Evolutionary conservation across 2,329 filamentous ascomycete species (phyloP), one percentile per base, ranked within the genome.

Genomic region (Colletotrichum simmondsii): DNA sequence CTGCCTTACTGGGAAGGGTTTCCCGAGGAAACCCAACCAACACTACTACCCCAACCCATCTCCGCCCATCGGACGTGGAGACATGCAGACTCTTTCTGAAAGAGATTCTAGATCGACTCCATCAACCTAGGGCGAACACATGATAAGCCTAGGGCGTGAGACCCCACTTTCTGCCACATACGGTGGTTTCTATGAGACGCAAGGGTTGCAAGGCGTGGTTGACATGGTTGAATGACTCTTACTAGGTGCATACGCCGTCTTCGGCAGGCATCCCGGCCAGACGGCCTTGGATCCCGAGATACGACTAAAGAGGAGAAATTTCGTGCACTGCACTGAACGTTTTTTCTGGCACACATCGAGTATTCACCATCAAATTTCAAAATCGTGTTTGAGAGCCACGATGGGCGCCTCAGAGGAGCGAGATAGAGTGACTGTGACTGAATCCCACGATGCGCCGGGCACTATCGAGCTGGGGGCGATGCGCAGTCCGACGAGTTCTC

Each of bases 21-120:
- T n/a, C n/a, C 59, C 19, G 42, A 63, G 58, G 52, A 63, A 6
- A 57, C n/a, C 35, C 52, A 52, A 58, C 52, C 37, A 58, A 42
- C 30, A 58, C 14, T 6, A 22, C 10, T 70, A 37, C 60, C 46
- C 46, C 65, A 56, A 56, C 52, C 37, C 14, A 37, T 26, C 42
- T 69, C 59, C 59, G 60, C 54, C 70, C 16, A 65, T 42, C 54
- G 65, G 65, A 69, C 54, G n/a, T 26, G 70, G 53, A 30, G 54
- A 35, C 68, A 37, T 52, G 24, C 30, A 58, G 32, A 56, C 24
- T n/a, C 24, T n/a, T 37, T 61, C 30, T 35, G 22, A 32, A 59
- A 37, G 16, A 37, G 42, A n/a, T 70, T 63, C 35, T 22, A 42
- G 30, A 49, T 16, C 56, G 3, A 42, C 16, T 14, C 28, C n/a